Base-by-base conservation (phyloP, 2,329 filamentous ascomycete genomes). In the Colletotrichum navitas region DNA sequence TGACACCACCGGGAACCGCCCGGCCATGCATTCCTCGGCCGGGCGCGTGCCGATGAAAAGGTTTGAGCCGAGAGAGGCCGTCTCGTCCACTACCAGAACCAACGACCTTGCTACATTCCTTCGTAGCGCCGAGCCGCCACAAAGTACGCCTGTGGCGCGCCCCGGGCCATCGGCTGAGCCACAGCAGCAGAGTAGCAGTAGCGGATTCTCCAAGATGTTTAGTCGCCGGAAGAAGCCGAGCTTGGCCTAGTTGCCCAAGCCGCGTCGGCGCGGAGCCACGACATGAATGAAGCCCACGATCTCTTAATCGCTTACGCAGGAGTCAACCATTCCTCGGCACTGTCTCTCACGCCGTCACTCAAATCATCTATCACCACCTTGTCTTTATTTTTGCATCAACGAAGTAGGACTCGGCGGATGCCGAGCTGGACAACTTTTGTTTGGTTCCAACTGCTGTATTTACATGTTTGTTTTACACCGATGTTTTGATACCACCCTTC, bases 71-170 rank as follows among this genome's bases (percentile, higher is more conserved):
- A 84, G 88, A 56, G 88, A 90, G 5, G 81, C 87, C 3, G 80
- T 83, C 45, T 78, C 79, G n/a, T 74, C 79, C 4, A 80, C 79
- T 8, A 81, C 80, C n/a, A 80, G 82, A 56, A 94, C 91, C 2
- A 87, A 88, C 24, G 92, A 94, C 62, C 81, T 95, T 55, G 92
- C 93, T 0, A 89, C 90, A 63, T 95, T 95, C 79, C 82, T 96
- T 41, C 88, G 87, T 64, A 89, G 90, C 76, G 92, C 91, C 18
- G 90, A 86, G 43, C 92, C 92, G 3, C 90, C 85, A 18, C 76
- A 80, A 32, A 74, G 78, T 34, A 73, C 76, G 2, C 76, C 76
- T 10, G 34, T 66, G 24, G 76, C 76, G 8, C 69, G 77, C n/a
- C 78, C 79, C 29, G 75, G 75, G 11, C 63, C 76, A 1, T 55